Percentiles rank a stretch among this genome's conserved stretches.
phyloP scores from a whole-genome alignment of 345 rosid genomes.

The Mangifera indica region DNA sequence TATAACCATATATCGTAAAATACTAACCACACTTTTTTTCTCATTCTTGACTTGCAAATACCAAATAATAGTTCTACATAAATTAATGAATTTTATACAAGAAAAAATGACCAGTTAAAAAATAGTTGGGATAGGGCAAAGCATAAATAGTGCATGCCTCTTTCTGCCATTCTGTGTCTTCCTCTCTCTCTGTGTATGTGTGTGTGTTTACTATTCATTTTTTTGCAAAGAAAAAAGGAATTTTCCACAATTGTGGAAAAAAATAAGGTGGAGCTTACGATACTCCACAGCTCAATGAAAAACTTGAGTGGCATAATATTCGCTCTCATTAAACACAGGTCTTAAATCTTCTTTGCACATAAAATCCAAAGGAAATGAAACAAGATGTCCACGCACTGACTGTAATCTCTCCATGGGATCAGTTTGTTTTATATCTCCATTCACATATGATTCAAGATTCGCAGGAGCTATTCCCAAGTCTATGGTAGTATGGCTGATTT shows the following conservation, averaged over 20 bases:
- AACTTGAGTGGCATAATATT: slow-evolving; percentile 94
- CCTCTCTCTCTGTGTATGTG: not conserved
- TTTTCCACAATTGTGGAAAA: not conserved
- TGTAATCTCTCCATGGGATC: slow-evolving; percentile 70
- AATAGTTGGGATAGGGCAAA: not conserved
- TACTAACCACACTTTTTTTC: no score
- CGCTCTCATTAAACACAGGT: slow-evolving; percentile 93
- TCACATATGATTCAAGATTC: slow-evolving; percentile 61
- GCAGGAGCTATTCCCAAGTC: slow-evolving; percentile 87
- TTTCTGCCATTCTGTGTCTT: not conserved
- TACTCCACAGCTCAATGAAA: slow-evolving; percentile 47
- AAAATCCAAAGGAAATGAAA: slow-evolving; percentile 90
- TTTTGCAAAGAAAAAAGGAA: not conserved
- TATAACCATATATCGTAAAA: no score
- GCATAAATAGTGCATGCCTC: slow-evolving; percentile 3
- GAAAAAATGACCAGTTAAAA: not conserved
- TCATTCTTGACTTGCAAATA: no score
- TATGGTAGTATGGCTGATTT: slow-evolving; percentile 77
- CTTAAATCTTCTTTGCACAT: slow-evolving; percentile 92
- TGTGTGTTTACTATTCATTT: slow-evolving; percentile 2
- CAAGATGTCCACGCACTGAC: slow-evolving; percentile 81
- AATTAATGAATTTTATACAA: not conserved
- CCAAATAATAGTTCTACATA: no score
- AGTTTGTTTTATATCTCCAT: slow-evolving; percentile 53
- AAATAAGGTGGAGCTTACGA: not conserved